Evolutionary conservation across 345 rosid genomes (phyloP).

Genomic region (Ricinus communis): DNA sequence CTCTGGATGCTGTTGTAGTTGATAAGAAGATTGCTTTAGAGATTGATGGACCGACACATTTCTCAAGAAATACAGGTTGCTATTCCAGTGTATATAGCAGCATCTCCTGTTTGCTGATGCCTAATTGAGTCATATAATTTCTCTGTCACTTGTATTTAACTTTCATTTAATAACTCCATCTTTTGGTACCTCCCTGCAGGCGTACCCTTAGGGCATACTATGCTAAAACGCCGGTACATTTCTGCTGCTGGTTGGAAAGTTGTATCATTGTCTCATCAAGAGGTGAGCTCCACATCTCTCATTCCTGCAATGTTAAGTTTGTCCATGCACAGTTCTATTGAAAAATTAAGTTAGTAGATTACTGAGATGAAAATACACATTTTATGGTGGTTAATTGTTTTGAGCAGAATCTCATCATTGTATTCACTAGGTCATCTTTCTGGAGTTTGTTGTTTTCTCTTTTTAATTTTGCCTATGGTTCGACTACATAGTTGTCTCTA

Average conservation of each 20-base stretch:
- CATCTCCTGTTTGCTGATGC: not conserved
- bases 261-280: slow-evolving; percentile 73
- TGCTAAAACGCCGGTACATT: slow-evolving; percentile 71
- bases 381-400: not conserved
- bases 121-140: not conserved
- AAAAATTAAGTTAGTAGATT: not conserved
- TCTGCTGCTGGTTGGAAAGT: slow-evolving; percentile 87
- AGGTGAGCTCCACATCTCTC: slow-evolving; percentile 44
- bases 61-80: slow-evolving; percentile 81
- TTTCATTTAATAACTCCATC: slow-evolving; percentile 1
- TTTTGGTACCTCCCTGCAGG: slow-evolving; percentile 45
- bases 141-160: not conserved
- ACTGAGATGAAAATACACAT: not conserved
- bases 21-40: slow-evolving; percentile 85
- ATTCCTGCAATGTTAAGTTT: not conserved
- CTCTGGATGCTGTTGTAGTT: slow-evolving; percentile 74
- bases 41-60: slow-evolving; percentile 94
- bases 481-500: not conserved
- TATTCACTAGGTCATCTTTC: not conserved
- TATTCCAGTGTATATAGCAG: slow-evolving; percentile 14
- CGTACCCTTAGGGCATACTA: slow-evolving; percentile 78
- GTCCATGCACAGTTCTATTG: not conserved
- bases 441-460: not conserved
- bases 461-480: not conserved
- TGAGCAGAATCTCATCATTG: not conserved